phyloP scores from a whole-genome alignment of 441 rosid genomes.

The Eutrema salsugineum region DNA sequence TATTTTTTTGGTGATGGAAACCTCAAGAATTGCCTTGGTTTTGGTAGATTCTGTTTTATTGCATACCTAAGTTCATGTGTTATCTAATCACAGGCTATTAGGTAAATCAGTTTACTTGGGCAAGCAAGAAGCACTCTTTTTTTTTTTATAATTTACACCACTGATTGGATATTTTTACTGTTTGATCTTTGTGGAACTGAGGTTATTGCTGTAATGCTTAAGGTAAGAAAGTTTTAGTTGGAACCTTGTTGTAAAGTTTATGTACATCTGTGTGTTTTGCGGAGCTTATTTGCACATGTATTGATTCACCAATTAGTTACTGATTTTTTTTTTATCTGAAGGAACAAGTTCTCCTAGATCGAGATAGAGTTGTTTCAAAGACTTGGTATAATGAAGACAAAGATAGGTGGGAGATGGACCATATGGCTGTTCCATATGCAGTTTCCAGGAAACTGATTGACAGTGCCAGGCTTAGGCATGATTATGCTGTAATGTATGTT shows the following conservation, averaged over 20 bases:
- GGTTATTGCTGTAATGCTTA: neutral
- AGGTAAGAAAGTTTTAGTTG: neutral
- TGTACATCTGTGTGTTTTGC: constrained; percentile 1
- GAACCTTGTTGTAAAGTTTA: neutral
- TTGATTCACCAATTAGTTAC: constrained; percentile 9
- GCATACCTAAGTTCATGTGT: neutral
- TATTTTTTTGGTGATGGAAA: constrained; percentile 6
- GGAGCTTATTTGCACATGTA: constrained; percentile 6
- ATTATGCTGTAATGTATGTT: constrained; percentile 85
- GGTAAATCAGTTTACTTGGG: neutral
- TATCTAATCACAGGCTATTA: neutral
- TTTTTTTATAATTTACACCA: neutral
- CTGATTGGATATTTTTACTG: neutral
- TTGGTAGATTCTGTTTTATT: constrained; percentile 9
- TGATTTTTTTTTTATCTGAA: constrained; percentile 32
- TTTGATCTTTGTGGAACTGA: neutral
- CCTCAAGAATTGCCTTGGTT: neutral
- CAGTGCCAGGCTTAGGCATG: constrained; percentile 89
- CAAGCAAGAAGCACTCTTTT: neutral
- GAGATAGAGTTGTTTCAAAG: constrained; percentile 87
- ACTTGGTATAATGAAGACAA: constrained; percentile 89
- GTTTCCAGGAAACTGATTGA: constrained; percentile 79
- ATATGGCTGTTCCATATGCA: constrained; percentile 84
- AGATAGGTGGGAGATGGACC: constrained; percentile 89
- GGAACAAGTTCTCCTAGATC: constrained; percentile 84